Conservation (phyloP, 2,329 filamentous ascomycete genomes). For the Sclerotinia subarctica region DNA sequence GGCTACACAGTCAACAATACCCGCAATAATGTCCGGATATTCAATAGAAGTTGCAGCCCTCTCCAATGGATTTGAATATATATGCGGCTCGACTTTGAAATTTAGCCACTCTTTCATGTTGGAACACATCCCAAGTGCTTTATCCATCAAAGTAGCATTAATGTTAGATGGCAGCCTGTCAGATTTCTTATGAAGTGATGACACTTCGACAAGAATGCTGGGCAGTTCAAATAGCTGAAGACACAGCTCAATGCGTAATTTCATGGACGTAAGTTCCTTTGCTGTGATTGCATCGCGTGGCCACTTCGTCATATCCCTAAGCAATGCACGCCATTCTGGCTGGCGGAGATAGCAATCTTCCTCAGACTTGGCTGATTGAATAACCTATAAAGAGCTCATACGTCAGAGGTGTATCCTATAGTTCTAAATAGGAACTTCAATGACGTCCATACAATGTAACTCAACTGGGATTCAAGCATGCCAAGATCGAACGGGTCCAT, state of each 20-base stretch:
- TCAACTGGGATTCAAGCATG: slow-evolving; percentile 27
- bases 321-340: slow-evolving; percentile 15
- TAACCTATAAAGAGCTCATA: neutral
- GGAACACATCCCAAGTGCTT: neutral
- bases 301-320: neutral
- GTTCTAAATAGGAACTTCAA: neutral
- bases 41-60: neutral
- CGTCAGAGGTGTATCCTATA: neutral
- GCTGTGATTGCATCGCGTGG: neutral
- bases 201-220: neutral
- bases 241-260: neutral
- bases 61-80: neutral
- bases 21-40: slow-evolving; percentile 13
- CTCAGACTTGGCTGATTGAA: slow-evolving; percentile 10
- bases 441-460: slow-evolving; percentile 20
- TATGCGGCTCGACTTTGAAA: neutral
- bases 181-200: neutral
- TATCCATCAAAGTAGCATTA: neutral
- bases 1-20: slow-evolving; percentile 9
- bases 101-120: neutral
- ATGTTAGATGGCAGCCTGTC: neutral
- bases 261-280: neutral
- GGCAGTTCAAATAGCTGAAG: neutral
- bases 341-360: slow-evolving; percentile 17
- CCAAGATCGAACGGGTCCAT: slow-evolving; percentile 23